phyloP scores from a whole-genome alignment of 768 basidiomycete species.

The Lactifluus hygrophoroides region DNA sequence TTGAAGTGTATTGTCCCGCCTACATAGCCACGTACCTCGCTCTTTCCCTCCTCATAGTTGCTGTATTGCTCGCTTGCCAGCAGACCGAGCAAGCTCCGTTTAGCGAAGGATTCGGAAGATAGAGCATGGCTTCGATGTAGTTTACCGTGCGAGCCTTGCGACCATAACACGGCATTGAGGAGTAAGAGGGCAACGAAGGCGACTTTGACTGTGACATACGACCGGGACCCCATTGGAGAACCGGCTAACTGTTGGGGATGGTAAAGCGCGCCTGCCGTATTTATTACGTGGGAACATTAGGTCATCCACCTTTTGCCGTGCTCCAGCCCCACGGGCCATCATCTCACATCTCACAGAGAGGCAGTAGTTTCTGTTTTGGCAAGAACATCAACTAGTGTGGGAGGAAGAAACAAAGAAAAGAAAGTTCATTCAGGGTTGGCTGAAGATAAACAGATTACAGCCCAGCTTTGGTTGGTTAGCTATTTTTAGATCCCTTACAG shows the following conservation, averaged over 20 bases:
- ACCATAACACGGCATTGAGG: constrained; percentile 58
- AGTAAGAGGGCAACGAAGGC: constrained; percentile 45
- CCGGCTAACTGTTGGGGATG: neutral
- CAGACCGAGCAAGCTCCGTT: constrained; percentile 5
- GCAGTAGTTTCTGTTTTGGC: neutral
- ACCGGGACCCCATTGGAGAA: constrained; percentile 23
- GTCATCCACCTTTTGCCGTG: neutral
- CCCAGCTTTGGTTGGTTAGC: neutral
- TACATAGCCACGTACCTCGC: constrained; percentile 15
- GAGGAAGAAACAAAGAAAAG: neutral
- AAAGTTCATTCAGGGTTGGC: neutral
- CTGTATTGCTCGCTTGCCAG: neutral
- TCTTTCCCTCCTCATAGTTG: neutral
- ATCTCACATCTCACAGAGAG: too few relatives aligned
- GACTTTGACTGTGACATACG: constrained; percentile 37
- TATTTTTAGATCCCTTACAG: neutral
- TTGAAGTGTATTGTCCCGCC: neutral
- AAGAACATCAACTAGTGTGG: neutral
- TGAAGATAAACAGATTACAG: neutral
- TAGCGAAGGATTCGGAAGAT: neutral
- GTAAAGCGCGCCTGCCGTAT: neutral
- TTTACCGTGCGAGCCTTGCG: constrained; percentile 31
- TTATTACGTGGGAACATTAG: constrained; percentile 1
- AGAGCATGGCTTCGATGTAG: constrained; percentile 13
- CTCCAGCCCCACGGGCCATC: too few relatives aligned